Evolutionary conservation across 345 rosid species (phyloP), one percentile per base, ranked within the genome.

Genomic region (Arabidopsis thaliana): DNA sequence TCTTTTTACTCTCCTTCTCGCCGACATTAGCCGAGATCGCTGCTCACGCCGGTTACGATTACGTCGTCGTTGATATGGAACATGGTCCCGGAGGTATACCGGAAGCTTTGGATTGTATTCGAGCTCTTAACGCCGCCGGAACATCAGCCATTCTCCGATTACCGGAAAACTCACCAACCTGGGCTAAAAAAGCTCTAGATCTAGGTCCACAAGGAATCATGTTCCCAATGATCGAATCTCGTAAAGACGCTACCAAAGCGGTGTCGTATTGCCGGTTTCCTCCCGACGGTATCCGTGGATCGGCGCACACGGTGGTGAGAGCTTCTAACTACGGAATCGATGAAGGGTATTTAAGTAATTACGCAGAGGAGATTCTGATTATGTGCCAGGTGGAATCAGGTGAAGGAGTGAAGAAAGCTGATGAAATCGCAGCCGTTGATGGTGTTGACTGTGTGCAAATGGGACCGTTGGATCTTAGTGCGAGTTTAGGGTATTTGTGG

Each of bases 391-490:
- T 91, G 69, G 98, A 94, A 75, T 82, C 87, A 55, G 86, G 49
- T 38, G 93, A 88, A 4, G 95, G 79, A 6, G 98, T 87, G 36
- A 79, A 85, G 63, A 90, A 79, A 23, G 85, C 83, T 0, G 91
- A 87, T 25, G 93, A 91, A 36, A 91, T 94, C 74, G 89, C 91
- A 5, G 91, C 85, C 38, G 89, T 90, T 5, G 92, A 90, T 6
- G 98, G 97, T 34, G 96, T 94, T 1, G 97, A 91, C 80, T 91
- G 97, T 82, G 78, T 94, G 52, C 96, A 91, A 67, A 90, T 94
- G 93, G 98, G 98, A 28, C 98, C 93, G 50, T 82, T 94, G 86
- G 96, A 94, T 83, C 84, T 94, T 28, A 91, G 97, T 61, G 97
- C 89, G 2, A 87, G 89, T 76, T 65, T 94, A 86, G 98, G 96